Base-by-base conservation (phyloP, 768 basidiomycete genomes). In the Xerocomellus intermedius region DNA sequence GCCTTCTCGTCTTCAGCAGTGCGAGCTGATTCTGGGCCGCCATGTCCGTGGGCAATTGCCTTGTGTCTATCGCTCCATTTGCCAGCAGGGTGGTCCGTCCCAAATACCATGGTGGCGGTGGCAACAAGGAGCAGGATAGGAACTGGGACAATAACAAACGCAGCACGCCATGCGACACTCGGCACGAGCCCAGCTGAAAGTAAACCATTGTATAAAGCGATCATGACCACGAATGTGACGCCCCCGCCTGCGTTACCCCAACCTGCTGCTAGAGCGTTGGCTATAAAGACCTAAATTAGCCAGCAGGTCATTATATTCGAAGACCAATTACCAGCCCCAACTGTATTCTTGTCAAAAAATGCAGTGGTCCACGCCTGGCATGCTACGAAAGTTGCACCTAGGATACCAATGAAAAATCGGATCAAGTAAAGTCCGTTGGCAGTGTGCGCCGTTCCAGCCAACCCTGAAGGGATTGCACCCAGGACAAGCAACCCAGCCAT, bases 361-460 rank as follows among this genome's bases (percentile, higher is more conserved):
- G 69, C 70, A 0, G 84, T 82, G 9, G 83, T 82, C 81, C 84
- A 83, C 4, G 79, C 78, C 50, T 83, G 79, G 56, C 82, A 83
- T 5, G 83, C 77, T 1, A 86, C 82, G 54, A 86, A 85, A 1
- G 82, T 81, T 0, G 71, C 84, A 8, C 84, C 84, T 3, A 84
- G 73, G 42, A 85, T 79, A 12, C 83, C 82, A 45, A 84, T 82
- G 64, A 85, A 82, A 64, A 84, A 84, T 0, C 84, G 75, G 33
- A 82, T 39, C 3, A 67, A 60, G 50, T 79, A 78, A 0, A 83
- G 72, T 0, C 77, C 73, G 2, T 49, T 22, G 1, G 75, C 77
- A 48, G 55, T 74, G 38, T 70, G 65, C n/a, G 74, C 73, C 1
- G 79, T 79, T 28, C 54, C 54, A 21, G 54, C 54, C 28, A 50